phyloP scores from a whole-genome alignment of 257 asterid genomes.

The Solanum appendiculatum region DNA sequence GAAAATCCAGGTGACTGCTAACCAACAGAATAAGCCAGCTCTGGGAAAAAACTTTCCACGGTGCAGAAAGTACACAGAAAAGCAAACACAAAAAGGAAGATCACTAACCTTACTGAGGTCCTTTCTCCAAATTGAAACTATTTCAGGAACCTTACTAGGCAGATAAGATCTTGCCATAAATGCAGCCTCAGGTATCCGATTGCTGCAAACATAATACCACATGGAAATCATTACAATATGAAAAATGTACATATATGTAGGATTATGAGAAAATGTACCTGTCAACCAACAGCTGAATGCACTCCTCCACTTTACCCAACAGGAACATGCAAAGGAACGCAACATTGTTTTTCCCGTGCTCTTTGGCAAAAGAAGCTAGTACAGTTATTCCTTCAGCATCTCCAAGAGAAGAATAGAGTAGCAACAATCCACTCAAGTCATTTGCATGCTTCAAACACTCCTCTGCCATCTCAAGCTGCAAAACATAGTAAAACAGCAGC shows the following conservation, averaged over 20 bases:
- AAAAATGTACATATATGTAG: neutral
- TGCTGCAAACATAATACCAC: conserved; percentile 37
- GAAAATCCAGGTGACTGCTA: neutral
- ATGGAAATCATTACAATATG: neutral
- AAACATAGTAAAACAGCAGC: neutral
- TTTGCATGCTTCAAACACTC: conserved; percentile 87
- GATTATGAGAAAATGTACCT: conserved; percentile 33
- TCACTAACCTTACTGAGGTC: conserved; percentile 78
- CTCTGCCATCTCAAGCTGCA: conserved; percentile 86
- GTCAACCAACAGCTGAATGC: conserved; percentile 90
- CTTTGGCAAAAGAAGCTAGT: conserved; percentile 75
- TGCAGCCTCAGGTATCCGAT: conserved; percentile 99
- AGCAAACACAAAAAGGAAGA: neutral
- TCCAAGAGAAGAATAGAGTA: conserved; percentile 85
- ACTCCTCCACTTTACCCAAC: conserved; percentile 92
- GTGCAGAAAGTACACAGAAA: neutral
- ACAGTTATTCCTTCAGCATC: conserved; percentile 69
- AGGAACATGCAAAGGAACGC: conserved; percentile 87
- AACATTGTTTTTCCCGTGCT: conserved; percentile 89
- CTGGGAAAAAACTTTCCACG: neutral
- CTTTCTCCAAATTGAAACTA: conserved; percentile 87
- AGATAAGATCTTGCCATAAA: conserved; percentile 98
- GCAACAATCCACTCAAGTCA: conserved; percentile 90
- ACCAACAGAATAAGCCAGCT: neutral
- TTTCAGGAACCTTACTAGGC: conserved; percentile 94